Evolutionary conservation across 805 yeast species (phyloP), one percentile per base, ranked within the genome.

Genomic region (Candida peoriensis): DNA sequence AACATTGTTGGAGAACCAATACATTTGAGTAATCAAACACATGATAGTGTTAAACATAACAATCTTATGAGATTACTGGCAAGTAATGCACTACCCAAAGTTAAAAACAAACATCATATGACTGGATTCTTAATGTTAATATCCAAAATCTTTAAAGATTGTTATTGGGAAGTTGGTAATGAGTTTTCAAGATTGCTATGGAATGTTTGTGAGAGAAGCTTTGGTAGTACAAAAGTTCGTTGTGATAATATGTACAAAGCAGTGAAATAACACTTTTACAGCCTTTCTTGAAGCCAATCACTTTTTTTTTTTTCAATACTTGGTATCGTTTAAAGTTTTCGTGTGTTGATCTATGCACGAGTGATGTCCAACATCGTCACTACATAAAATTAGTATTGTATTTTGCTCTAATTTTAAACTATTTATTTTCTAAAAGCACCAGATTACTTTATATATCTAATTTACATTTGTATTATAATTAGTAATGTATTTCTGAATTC

Each of bases 161-260:
- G 73, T 33, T 65, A 68, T 33, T 79, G 80, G 76, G 74, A 74
- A 30, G 58, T 78, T 33, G 78, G 78, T 10, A 59, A 60, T 30
- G 87, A 79, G 48, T 66, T 74, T 41, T 67, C 78, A 1, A 65
- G 66, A 35, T 56, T 79, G 38, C 57, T 78, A 30, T 55, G 60
- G 33, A 74, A 76, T 45, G 77, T 82, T 54, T 64, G 68, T 20
- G 70, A 68, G 34, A 58, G 86, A 44, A 64, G 76, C 39, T 52
- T 72, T 33, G 83, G 82, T 2, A 60, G 67, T 32, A 43, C 55
- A n/a, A 59, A 61, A 17, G 60, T 64, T 3, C 61, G 70, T 4
- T 67, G 78, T 47, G 69, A 67, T 33, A 65, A 68, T 39, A 76
- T 77, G 81, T 76, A 72, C 33, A 38, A 41, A 18, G n/a, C n/a